A percentile compares a stretch with the other conserved stretches of the same genome.
Evolutionary conservation across 108 stramenopile genomes (phyloP).

Genomic region (Nannochloropsis granulata): DNA sequence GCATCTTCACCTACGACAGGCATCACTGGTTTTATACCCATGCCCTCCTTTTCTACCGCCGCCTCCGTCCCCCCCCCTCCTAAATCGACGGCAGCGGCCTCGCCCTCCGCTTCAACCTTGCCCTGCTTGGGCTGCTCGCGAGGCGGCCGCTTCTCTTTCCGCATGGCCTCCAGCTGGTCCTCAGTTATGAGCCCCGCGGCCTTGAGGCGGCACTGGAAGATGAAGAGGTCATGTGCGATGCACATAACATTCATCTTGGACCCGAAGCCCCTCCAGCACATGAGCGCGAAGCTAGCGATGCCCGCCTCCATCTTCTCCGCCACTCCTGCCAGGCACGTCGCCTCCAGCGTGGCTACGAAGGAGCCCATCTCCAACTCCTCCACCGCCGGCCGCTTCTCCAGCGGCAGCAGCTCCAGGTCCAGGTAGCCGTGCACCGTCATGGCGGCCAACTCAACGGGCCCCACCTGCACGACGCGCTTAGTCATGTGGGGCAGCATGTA

Average conservation of each 20-base stretch:
- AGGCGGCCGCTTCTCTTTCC: neutral
- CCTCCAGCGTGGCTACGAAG: neutral
- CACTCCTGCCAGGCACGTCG: neutral
- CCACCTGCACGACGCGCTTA: constrained; percentile 5
- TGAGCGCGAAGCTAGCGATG: neutral
- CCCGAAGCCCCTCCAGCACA: neutral
- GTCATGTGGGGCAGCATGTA: constrained; percentile 16
- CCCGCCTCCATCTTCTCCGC: neutral
- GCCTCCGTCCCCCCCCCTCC: too few species aligned
- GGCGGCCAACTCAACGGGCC: neutral
- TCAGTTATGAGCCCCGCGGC: neutral
- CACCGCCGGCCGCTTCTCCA: neutral
- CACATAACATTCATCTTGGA: neutral
- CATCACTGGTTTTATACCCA: too few species aligned
- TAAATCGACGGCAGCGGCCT: too few species aligned
- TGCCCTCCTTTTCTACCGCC: too few species aligned
- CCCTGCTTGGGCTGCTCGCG: neutral
- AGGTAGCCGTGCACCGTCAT: neutral
- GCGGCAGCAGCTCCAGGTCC: neutral
- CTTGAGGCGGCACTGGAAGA: neutral
- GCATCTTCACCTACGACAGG: too few species aligned
- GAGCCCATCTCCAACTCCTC: neutral
- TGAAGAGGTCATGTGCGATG: neutral
- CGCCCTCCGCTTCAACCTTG: neutral
- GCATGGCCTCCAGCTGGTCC: neutral